Conservation (phyloP, 768 basidiomycete genomes). For the Postia placenta region DNA sequence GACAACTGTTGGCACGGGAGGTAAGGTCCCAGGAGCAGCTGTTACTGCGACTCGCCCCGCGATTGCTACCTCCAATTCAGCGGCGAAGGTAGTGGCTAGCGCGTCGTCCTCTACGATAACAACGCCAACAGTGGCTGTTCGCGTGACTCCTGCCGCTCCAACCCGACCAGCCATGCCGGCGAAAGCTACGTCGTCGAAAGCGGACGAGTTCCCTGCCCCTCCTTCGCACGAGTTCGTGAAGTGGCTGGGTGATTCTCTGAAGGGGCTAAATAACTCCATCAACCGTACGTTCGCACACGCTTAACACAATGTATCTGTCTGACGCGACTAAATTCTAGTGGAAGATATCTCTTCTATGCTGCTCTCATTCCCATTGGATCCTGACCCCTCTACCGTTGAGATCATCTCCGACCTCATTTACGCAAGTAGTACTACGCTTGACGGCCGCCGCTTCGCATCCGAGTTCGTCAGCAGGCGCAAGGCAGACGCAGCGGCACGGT, state of each 20-base stretch:
- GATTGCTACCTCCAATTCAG: conserved; percentile 26
- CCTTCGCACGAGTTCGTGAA: conserved; percentile 89
- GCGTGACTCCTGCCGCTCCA: conserved; percentile 30
- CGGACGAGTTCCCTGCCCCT: conserved; percentile 56
- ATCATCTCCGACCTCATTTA: conserved; percentile 96
- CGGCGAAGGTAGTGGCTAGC: conserved; percentile 25
- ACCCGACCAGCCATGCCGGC: conserved; percentile 28
- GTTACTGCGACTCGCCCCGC: conserved; percentile 24
- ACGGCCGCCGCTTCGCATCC: conserved; percentile 90
- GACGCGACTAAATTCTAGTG: conserved; percentile 39
- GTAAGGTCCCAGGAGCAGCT: conserved; percentile 44
- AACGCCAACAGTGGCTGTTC: conserved; percentile 21
- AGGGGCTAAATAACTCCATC: conserved; percentile 65
- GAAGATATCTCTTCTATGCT: conserved; percentile 97
- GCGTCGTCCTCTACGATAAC: conserved; percentile 22
- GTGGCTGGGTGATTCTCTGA: conserved; percentile 84
- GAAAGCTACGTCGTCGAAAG: conserved; percentile 29
- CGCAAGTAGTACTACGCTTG: conserved; percentile 88
- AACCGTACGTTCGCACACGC: conserved; percentile 45
- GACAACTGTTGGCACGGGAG: conserved; percentile 81
- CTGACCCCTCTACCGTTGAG: conserved; percentile 74
- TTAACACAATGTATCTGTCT: not conserved
- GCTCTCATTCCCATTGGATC: conserved; percentile 89
- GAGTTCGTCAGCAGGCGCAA: conserved; percentile 88
- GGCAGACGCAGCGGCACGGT: conserved; percentile 59